Percentiles rank a stretch among this genome's conserved stretches.
Conservation (phyloP, 805 yeast species). For the Sugiyamaella lignohabitans region DNA sequence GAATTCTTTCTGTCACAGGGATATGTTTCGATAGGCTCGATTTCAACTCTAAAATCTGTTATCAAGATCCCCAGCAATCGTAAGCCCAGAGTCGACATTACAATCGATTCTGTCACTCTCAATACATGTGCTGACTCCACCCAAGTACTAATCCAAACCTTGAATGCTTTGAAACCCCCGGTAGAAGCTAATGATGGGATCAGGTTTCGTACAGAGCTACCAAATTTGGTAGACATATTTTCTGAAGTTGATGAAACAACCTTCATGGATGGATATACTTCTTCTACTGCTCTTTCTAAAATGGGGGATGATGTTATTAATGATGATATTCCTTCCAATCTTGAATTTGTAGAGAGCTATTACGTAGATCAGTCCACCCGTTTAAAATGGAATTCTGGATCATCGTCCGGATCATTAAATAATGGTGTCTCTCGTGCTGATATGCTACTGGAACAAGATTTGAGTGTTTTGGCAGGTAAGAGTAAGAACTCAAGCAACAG, state of each 20-base stretch:
- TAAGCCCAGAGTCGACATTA: neutral
- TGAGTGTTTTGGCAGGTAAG: constrained; percentile 26
- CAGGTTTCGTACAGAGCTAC: constrained; percentile 42
- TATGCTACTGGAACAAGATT: constrained; percentile 28
- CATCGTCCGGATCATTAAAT: constrained; percentile 14
- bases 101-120: constrained; percentile 29
- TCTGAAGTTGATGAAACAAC: constrained; percentile 37
- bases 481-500: neutral
- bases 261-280: constrained; percentile 25
- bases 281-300: constrained; percentile 38
- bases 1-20: constrained; percentile 41
- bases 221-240: constrained; percentile 33
- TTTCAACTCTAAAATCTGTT: constrained; percentile 26
- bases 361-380: constrained; percentile 17
- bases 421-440: constrained; percentile 22
- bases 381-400: constrained; percentile 13
- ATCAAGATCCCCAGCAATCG: neutral
- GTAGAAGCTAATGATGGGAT: constrained; percentile 50
- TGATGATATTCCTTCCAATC: constrained; percentile 22
- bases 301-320: constrained; percentile 21
- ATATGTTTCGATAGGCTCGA: constrained; percentile 45
- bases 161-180: constrained; percentile 68
- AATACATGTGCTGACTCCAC: constrained; percentile 73
- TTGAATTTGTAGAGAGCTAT: constrained; percentile 31
- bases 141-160: constrained; percentile 58